Evolutionary conservation across 164 flowering plant genomes (phyloP), one percentile per base, ranked within the genome.

Genomic region (Protea cynaroides): DNA sequence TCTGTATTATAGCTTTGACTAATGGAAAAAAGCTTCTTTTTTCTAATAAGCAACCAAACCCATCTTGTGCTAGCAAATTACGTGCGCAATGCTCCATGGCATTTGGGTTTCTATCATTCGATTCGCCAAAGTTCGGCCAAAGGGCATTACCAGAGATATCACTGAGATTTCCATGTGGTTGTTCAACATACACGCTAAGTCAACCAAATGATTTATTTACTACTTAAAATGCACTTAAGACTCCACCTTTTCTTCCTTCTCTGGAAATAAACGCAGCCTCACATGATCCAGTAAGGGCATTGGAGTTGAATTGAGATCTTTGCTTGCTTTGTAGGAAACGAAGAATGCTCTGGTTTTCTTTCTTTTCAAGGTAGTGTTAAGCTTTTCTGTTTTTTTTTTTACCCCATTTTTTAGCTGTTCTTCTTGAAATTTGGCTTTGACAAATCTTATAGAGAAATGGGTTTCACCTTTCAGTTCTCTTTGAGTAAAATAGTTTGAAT

Each of bases 71-170:
- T 7, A 40, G 46, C 46, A 40, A 40, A 40, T 40, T 40, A 12
- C 46, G 12, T 7, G 12, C 12, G 12, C 46, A n/a, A n/a, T n/a
- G n/a, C n/a, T n/a, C n/a, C n/a, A n/a, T 40, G 46, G 7, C 12
- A 0, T 40, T 7, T 40, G 46, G 46, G 46, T 40, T 40, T 40
- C 46, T 36, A 29, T 29, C 50, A 34, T 69, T 57, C 64, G 56
- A 70, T n/a, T n/a, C n/a, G 76, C 67, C 69, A 19, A 77, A 79
- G 78, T 81, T 81, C 37, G 87, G 87, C 81, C 66, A 59, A 67
- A 73, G 64, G 25, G 70, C 79, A 78, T 67, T 69, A 69, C 9
- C 70, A 66, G 25, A 66, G 25, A 52, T 56, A 25, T 19, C 64
- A 63, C 69, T 64, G 58, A 69, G 17, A 67, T 50, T 23, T 61